Evolutionary conservation across 192 early-diverging fungal genomes (phyloP).

Genomic region (Backusella tuberculispora): DNA sequence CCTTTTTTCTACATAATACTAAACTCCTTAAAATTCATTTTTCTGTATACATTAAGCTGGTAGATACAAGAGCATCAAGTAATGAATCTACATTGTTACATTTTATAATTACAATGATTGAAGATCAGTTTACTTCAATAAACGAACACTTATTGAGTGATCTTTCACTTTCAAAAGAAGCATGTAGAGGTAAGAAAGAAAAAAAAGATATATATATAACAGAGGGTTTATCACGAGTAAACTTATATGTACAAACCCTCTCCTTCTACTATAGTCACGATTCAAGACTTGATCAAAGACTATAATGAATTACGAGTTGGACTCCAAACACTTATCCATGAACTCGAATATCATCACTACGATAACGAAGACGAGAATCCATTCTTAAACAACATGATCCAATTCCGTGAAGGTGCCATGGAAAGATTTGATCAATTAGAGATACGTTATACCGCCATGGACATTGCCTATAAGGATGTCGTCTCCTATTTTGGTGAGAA

Average conservation of each 20-base stretch:
- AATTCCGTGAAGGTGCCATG: constrained; percentile 65
- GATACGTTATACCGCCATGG: constrained; percentile 68
- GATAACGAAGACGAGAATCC: constrained; percentile 59
- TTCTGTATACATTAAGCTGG: constrained; percentile 44
- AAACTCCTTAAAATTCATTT: neutral
- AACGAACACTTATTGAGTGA: constrained; percentile 65
- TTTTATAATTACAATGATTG: constrained; percentile 71
- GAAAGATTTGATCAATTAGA: constrained; percentile 63
- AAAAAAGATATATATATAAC: neutral
- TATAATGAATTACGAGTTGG: constrained; percentile 50
- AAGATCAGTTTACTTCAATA: constrained; percentile 63
- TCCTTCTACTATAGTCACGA: constrained; percentile 44
- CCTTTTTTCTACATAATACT: neutral
- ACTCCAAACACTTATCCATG: constrained; percentile 50
- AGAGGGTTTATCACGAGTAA: too few relatives aligned
- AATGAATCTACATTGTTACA: constrained; percentile 73
- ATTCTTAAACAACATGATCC: constrained; percentile 65
- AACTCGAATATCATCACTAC: constrained; percentile 43
- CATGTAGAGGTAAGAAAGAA: constrained; percentile 62
- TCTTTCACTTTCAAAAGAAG: constrained; percentile 67
- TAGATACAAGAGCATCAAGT: constrained; percentile 78
- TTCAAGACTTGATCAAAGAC: constrained; percentile 56
- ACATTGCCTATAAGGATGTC: constrained; percentile 68
- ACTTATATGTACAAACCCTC: too few relatives aligned
- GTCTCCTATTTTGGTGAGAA: constrained; percentile 78